Evolutionary conservation across 129 eudicot genomes (phyloP).

Genomic region (Centella asiatica): DNA sequence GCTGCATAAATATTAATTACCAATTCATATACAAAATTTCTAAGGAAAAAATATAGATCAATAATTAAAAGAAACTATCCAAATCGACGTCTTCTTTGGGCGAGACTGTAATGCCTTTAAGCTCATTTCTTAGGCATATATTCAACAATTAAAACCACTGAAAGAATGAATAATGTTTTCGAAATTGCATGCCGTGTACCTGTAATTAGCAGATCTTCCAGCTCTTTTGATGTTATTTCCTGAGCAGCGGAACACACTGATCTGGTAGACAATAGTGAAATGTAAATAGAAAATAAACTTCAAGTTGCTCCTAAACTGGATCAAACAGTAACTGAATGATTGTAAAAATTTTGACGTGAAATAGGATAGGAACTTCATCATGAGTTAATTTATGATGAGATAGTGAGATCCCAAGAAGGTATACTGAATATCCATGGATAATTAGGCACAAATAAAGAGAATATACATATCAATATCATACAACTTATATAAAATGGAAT

Average conservation of each 20-base stretch:
- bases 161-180: slow-evolving; percentile 1
- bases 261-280: slow-evolving; percentile 24
- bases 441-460: not conserved
- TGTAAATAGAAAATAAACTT: not conserved
- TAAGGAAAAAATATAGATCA: no score
- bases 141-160: not conserved
- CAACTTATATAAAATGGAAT: no score
- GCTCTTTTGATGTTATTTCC: slow-evolving; percentile 40
- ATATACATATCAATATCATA: no score
- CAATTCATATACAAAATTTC: no score
- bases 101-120: slow-evolving; percentile 1
- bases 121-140: not conserved
- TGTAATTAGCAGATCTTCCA: slow-evolving; percentile 30
- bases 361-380: not conserved
- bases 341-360: not conserved
- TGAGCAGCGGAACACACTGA: slow-evolving; percentile 38
- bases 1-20: slow-evolving; percentile 22
- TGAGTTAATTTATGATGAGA: not conserved
- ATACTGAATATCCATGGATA: not conserved
- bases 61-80: no score
- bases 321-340: not conserved
- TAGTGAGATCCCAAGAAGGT: not conserved
- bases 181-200: slow-evolving; percentile 32
- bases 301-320: not conserved
- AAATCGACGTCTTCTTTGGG: no score